A percentile compares a stretch with the other conserved stretches of the same genome.
phyloP scores from a whole-genome alignment of 2,329 filamentous ascomycete genomes.

The Colletotrichum sublineola region DNA sequence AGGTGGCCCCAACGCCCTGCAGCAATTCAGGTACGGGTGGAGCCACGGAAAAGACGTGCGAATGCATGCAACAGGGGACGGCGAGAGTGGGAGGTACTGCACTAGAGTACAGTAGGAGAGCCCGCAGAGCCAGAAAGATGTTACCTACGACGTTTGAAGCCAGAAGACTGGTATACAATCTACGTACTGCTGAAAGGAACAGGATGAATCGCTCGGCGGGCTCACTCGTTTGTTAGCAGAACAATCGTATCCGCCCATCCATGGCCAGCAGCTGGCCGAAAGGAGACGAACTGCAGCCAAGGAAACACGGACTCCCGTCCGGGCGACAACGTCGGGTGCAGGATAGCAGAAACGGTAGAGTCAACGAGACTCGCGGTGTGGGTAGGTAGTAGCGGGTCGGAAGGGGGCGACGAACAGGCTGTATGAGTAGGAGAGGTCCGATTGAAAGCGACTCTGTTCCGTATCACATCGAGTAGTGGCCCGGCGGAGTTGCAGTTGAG shows the following conservation, averaged over 20 bases:
- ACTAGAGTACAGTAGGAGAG: too few species aligned
- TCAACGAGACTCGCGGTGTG: neutral
- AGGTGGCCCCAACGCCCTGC: slow-evolving; percentile 11
- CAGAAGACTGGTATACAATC: neutral
- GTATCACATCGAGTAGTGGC: neutral
- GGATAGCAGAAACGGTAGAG: neutral
- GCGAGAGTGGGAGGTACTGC: neutral
- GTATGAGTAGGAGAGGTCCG: neutral
- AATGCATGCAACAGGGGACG: neutral
- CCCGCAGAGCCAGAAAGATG: neutral
- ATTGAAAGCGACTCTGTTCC: neutral
- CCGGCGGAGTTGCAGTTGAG: neutral
- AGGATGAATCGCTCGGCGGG: neutral
- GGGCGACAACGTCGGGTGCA: neutral
- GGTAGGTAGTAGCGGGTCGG: neutral
- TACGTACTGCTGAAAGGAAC: neutral
- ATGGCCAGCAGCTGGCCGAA: neutral
- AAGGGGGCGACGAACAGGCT: neutral
- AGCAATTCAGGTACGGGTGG: slow-evolving; percentile 29
- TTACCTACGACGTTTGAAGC: neutral
- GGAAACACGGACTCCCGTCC: neutral
- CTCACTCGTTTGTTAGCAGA: neutral
- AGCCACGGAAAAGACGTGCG: neutral
- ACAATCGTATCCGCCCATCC: neutral
- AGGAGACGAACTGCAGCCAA: neutral